Percentiles rank a stretch among this genome's conserved stretches.
Conservation (phyloP, 148 eudicot species). For the Bassia scoparia region DNA sequence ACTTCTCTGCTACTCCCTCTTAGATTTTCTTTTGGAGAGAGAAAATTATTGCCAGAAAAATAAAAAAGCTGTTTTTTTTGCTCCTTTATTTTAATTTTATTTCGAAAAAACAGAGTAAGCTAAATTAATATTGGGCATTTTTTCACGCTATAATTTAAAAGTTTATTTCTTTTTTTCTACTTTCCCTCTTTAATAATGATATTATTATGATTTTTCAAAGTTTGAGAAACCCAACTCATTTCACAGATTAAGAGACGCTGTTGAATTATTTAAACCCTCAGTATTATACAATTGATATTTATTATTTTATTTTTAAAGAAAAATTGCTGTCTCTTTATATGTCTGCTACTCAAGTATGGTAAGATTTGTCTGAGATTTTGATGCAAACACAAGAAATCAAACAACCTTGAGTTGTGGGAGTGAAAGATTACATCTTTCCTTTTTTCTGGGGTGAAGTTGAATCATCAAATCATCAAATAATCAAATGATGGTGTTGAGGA, state of each 20-base stretch:
- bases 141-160: neutral
- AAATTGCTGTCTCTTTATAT: neutral
- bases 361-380: constrained; percentile 23
- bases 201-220: neutral
- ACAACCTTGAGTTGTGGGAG: neutral
- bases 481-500: constrained; percentile 7
- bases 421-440: neutral
- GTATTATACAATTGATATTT: neutral
- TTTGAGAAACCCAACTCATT: constrained; percentile 2
- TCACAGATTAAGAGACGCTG: neutral
- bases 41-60: neutral
- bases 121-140: neutral
- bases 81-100: neutral
- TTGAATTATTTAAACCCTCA: neutral
- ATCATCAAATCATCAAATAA: no score
- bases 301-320: no score
- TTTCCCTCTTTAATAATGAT: neutral
- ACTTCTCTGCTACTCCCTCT: no score
- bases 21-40: neutral
- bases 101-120: neutral
- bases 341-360: neutral
- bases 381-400: constrained; percentile 8
- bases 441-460: no score
- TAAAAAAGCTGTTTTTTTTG: neutral
- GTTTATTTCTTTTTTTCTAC: neutral